These are phyloP conservation scores for Phytophthora fragariae DNA, from an alignment of 352 stramenopile species.

Conservation along the genomic window DNA sequence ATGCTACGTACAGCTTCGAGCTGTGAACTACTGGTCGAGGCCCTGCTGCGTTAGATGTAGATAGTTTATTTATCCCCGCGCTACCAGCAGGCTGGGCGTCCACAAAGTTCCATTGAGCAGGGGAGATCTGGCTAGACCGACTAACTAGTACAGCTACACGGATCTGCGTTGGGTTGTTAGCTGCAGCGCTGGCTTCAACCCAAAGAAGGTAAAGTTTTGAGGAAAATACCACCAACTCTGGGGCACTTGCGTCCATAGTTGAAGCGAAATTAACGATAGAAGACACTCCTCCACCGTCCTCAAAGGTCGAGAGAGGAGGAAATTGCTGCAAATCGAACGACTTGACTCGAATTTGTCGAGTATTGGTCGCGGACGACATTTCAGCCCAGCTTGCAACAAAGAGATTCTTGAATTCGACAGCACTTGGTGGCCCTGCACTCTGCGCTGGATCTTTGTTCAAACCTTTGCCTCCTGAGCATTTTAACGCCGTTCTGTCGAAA, in stretches of 20 bases:
- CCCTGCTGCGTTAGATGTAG: slow-evolving; percentile 40
- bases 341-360: slow-evolving; percentile 56
- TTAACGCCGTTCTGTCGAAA: slow-evolving; percentile 48
- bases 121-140: slow-evolving; percentile 24
- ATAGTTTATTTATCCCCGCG: slow-evolving; percentile 58
- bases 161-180: slow-evolving; percentile 55
- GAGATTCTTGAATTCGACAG: slow-evolving; percentile 34
- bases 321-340: slow-evolving; percentile 47
- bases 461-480: slow-evolving; percentile 49
- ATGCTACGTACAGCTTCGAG: slow-evolving; percentile 62
- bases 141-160: slow-evolving; percentile 49
- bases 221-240: slow-evolving; percentile 34
- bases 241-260: slow-evolving; percentile 43
- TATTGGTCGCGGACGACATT: slow-evolving; percentile 16
- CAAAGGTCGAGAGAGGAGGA: slow-evolving; percentile 42
- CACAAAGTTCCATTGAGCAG: slow-evolving; percentile 54
- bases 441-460: slow-evolving; percentile 55
- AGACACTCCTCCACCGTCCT: slow-evolving; percentile 48
- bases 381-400: slow-evolving; percentile 69
- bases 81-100: slow-evolving; percentile 28
- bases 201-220: slow-evolving; percentile 60
- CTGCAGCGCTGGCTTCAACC: slow-evolving; percentile 47
- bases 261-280: slow-evolving; percentile 59
- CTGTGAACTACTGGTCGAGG: slow-evolving; percentile 44
- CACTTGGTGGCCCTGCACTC: slow-evolving; percentile 35